Base-by-base conservation (phyloP, 2,329 filamentous ascomycete species). In the Alternaria panax region DNA sequence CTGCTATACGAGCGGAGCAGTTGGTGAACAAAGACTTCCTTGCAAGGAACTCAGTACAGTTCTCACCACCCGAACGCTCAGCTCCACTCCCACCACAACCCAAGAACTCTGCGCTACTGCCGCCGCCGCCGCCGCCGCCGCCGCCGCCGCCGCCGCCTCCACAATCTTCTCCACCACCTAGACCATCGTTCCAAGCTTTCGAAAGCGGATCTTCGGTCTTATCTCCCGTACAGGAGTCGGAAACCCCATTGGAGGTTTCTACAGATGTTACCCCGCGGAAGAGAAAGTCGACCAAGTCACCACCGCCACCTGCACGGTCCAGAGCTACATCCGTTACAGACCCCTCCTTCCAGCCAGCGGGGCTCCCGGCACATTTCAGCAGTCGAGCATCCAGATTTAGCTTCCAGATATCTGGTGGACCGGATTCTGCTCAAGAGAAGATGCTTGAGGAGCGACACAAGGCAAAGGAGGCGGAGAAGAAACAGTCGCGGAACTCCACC, bases 331-430 rank as follows among this genome's bases (percentile, higher is more conserved):
- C 77, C 2, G 65, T 77, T 18, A 74, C 73, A 14, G 77, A 80
- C 50, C 71, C 74, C 7, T 70, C 71, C 1, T 79, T 75, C 43
- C 67, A 72, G 28, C 72, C 76, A 18, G 74, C 74, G 20, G 76
- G 77, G 12, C 59, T 79, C 11, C 81, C 80, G 5, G 76, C 79
- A 45, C 81, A 83, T 63, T 73, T 81, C 45, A 78, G 76, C 4
- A 93, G 90, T 73, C 91, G 89, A 11, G 91, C 91, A 0, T 92
- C 90, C 0, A 83, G 91, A 14, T 93, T 94, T 72, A 93, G 91
- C 69, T 94, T 94, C 70, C 91, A 93, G 70, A 91, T 93, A 83
- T 86, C 88, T 16, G 89, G 89, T 25, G 89, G 88, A 5, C 87
- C 87, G 6, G 90, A 90, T 14, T 87, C 86, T 5, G 80, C 82